phyloP scores from a whole-genome alignment of 345 rosid species.

The Cardamine occulta region DNA sequence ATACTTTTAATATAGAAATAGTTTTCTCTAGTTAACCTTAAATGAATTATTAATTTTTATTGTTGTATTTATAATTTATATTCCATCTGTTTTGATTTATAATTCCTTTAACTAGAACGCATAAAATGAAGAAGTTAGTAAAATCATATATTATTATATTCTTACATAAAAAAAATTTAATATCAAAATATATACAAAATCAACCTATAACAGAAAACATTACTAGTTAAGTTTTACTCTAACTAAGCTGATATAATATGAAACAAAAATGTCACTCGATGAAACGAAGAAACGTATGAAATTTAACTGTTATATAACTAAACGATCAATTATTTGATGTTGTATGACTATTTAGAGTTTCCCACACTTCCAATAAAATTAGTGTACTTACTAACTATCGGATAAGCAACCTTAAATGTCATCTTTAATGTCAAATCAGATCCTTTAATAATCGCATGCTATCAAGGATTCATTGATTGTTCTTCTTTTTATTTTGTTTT shows the following conservation, averaged over 20 bases:
- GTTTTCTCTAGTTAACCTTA: background rate
- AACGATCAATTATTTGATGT: conserved; percentile 15
- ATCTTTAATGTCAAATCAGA: conserved; percentile 30
- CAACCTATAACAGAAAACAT: background rate
- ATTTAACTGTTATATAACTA: background rate
- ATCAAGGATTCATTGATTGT: conserved; percentile 14
- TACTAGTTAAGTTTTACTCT: no score
- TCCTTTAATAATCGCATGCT: background rate
- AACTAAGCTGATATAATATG: no score
- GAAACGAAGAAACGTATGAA: no score
- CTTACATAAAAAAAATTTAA: no score
- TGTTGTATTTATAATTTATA: background rate
- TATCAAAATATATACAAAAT: no score
- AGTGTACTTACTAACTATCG: conserved; percentile 6
- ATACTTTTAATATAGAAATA: background rate
- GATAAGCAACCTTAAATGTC: conserved; percentile 25
- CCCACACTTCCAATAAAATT: conserved; percentile 14
- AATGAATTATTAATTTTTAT: no score
- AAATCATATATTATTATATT: no score
- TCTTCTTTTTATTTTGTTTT: background rate
- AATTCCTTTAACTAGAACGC: background rate
- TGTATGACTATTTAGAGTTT: conserved; percentile 21
- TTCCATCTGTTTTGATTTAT: background rate
- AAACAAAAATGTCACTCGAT: no score
- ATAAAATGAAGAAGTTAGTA: background rate